phyloP scores from a whole-genome alignment of 2,329 filamentous ascomycete genomes.

The Dothideomycetes sp. region DNA sequence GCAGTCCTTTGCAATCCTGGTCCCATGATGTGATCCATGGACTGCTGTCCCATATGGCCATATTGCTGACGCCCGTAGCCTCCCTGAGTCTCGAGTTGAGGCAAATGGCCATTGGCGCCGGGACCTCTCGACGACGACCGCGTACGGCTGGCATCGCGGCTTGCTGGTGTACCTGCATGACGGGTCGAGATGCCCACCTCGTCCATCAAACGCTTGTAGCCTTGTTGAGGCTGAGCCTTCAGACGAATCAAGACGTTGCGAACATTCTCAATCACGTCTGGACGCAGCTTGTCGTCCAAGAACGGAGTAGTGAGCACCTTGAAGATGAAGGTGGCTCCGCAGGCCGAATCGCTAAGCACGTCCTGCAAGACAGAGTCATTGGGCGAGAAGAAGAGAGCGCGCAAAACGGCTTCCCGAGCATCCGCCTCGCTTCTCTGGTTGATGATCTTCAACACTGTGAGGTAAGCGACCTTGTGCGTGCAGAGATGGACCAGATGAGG shows the following conservation, averaged over 20 bases:
- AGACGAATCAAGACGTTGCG: constrained; percentile 79
- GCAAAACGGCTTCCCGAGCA: constrained; percentile 79
- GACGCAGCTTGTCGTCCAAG: constrained; percentile 84
- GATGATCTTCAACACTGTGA: constrained; percentile 95
- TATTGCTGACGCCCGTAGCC: constrained; percentile 30
- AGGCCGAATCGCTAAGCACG: constrained; percentile 83
- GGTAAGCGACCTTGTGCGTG: constrained; percentile 96
- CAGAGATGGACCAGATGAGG: constrained; percentile 90
- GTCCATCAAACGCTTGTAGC: constrained; percentile 98
- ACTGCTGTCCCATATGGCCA: constrained; percentile 26
- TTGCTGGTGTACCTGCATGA: constrained; percentile 30
- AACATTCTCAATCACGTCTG: constrained; percentile 84
- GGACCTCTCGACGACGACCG: constrained; percentile 28
- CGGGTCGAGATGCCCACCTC: constrained; percentile 77
- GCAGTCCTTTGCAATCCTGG: constrained; percentile 36
- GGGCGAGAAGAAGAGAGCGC: constrained; percentile 83
- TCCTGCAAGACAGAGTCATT: constrained; percentile 81
- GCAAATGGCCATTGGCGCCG: constrained; percentile 24
- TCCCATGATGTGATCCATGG: constrained; percentile 28
- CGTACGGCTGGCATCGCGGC: constrained; percentile 22
- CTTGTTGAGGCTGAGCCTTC: constrained; percentile 88
- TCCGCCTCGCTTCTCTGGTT: constrained; percentile 94
- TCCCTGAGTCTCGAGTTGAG: constrained; percentile 26
- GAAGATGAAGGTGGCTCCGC: constrained; percentile 92
- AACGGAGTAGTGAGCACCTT: constrained; percentile 97